Conservation (phyloP, 2,329 filamentous ascomycete species). For the Beauveria varroae region DNA sequence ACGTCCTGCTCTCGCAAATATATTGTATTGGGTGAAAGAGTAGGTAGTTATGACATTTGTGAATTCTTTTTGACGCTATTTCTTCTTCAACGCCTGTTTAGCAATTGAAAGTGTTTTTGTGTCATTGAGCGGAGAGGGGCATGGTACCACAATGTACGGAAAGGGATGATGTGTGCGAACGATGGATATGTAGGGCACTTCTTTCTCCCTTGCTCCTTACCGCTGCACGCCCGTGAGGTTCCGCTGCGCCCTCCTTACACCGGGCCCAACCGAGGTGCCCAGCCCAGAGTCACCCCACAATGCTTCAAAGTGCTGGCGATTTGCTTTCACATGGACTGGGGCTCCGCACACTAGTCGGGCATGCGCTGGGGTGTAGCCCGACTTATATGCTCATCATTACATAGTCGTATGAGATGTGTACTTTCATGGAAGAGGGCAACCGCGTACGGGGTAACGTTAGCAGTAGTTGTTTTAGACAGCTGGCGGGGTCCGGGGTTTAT, state of each 20-base stretch:
- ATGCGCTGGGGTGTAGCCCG: not conserved
- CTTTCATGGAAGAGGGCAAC: not conserved
- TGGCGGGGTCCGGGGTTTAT: not conserved
- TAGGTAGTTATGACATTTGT: no score
- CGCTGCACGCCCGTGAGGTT: slow-evolving; percentile 3
- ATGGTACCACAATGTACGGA: not conserved
- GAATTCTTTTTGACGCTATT: not conserved
- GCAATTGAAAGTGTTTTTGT: not conserved
- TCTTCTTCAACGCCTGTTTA: not conserved
- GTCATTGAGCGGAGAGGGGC: not conserved
- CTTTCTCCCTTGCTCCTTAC: not conserved
- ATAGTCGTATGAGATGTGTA: not conserved
- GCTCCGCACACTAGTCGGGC: slow-evolving; percentile 9
- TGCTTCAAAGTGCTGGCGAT: not conserved
- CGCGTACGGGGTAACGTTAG: not conserved
- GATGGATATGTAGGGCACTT: no score
- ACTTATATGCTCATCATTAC: slow-evolving; percentile 10
- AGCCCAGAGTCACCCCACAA: slow-evolving; percentile 8
- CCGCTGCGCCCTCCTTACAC: slow-evolving; percentile 7
- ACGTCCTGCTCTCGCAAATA: not conserved
- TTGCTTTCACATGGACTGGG: slow-evolving; percentile 11
- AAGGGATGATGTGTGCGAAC: no score
- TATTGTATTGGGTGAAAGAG: not conserved
- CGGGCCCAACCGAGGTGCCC: slow-evolving; percentile 13
- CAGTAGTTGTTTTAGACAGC: not conserved